Conservation (phyloP, 1,284 basidiomycete genomes). For the Rhodotorula sp. region DNA sequence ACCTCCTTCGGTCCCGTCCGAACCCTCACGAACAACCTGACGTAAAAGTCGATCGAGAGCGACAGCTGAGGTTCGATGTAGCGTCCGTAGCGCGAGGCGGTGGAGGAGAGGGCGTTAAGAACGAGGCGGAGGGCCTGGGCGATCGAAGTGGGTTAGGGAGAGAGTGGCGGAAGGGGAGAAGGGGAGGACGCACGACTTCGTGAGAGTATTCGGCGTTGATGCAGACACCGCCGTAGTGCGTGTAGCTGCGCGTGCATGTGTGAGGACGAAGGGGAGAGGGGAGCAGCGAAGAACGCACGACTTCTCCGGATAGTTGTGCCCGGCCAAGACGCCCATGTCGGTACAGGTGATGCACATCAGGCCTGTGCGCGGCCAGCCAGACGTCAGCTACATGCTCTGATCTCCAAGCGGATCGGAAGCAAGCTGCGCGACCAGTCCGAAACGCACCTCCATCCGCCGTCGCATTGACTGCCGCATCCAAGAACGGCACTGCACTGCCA, state of each 20-base stretch:
- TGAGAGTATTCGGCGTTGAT: conserved; percentile 91
- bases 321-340: conserved; percentile 88
- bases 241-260: conserved; percentile 59
- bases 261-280: not conserved
- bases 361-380: conserved; percentile 55
- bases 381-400: too few relatives aligned
- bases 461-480: conserved; percentile 93
- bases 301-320: conserved; percentile 94
- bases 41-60: conserved; percentile 96
- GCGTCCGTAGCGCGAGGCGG: conserved; percentile 87
- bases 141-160: conserved; percentile 44
- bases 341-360: conserved; percentile 95
- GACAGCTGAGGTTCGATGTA: conserved; percentile 88
- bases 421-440: not conserved
- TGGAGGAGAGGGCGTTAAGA: conserved; percentile 75
- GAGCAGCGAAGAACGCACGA: conserved; percentile 58
- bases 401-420: too few relatives aligned
- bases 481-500: conserved; percentile 93
- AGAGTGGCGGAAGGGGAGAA: not conserved
- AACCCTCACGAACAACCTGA: conserved; percentile 84
- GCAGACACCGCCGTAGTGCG: conserved; percentile 93
- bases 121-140: conserved; percentile 71
- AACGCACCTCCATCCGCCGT: conserved; percentile 75
- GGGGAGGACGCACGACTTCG: conserved; percentile 59
- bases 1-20: conserved; percentile 76